phyloP scores from a whole-genome alignment of 2,329 filamentous ascomycete species.

The Curvularia sp. region DNA sequence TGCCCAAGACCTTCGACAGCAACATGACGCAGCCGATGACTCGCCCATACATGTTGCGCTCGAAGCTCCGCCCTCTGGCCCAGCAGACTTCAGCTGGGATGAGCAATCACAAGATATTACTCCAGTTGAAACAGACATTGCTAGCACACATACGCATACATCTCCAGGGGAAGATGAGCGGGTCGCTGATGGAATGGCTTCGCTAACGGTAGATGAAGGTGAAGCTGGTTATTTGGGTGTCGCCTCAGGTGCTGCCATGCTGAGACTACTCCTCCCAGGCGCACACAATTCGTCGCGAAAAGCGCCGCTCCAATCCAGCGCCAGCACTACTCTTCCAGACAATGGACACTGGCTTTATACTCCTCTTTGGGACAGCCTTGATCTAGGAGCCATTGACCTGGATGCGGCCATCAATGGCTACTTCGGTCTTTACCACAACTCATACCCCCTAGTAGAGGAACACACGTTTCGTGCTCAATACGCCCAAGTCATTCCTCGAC shows the following conservation, averaged over 20 bases:
- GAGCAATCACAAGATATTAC: slow-evolving; percentile 2
- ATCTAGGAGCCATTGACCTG: not conserved
- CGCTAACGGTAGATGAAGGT: slow-evolving; percentile 20
- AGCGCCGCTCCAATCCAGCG: slow-evolving; percentile 1
- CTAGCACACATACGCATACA: not conserved
- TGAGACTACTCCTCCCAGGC: slow-evolving; percentile 36
- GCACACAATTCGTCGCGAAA: slow-evolving; percentile 9
- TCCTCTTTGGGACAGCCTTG: not conserved
- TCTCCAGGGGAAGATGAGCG: slow-evolving; percentile 2
- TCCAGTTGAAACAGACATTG: slow-evolving; percentile 1
- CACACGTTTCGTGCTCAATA: slow-evolving; percentile 57
- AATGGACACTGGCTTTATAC: slow-evolving; percentile 1
- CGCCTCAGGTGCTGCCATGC: slow-evolving; percentile 55
- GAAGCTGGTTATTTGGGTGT: slow-evolving; percentile 57
- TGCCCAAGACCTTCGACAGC: not conserved
- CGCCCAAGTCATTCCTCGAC: slow-evolving; percentile 49
- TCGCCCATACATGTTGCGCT: slow-evolving; percentile 8
- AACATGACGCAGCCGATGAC: not conserved
- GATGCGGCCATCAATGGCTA: slow-evolving; percentile 50
- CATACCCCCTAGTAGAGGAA: slow-evolving; percentile 59
- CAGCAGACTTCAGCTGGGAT: slow-evolving; percentile 10
- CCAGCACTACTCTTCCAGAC: not conserved
- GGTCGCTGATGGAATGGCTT: slow-evolving; percentile 2
- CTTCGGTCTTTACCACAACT: slow-evolving; percentile 56
- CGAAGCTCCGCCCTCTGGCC: slow-evolving; percentile 8